Base-by-base conservation (phyloP, 768 basidiomycete genomes). In the Jaapia argillacea region DNA sequence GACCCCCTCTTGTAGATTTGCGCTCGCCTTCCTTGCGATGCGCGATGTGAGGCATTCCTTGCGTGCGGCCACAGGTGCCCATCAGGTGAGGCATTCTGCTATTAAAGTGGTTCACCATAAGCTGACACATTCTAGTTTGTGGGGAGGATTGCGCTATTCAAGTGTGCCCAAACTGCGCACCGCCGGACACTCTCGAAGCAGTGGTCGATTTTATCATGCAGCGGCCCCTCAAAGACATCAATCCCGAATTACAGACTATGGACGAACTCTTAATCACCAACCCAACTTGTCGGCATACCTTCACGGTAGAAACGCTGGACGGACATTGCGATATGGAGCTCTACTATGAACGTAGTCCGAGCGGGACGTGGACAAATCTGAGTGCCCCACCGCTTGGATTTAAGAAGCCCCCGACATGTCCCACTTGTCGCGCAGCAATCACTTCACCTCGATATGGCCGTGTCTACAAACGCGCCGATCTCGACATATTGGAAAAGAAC, bases 241-340 rank as follows among this genome's bases (percentile, higher is more conserved):
- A 68, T 3, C 58, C 61, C 4, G 61, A 69, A 14, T 40, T 48
- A 12, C 63, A 54, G 3, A 57, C 61, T 2, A 39, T 74, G 24
- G 73, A 76, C 46, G 71, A 77, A 27, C 55, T 75, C 7, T 51
- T 78, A 41, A 78, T 85, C 51, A 79, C 80, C 1, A 65, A 83
- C 33, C 74, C 75, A 0, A 60, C 60, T 14, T 85, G 84, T 53
- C 49, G 69, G 0, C 84, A 86, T 55, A 58, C 71, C 2, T 84
- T 86, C 55, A 85, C 84, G 0, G 72, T 82, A 13, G 81, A 81
- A 54, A 80, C 79, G 0, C 64, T 86, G 16, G 83, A 86, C 49
- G 82, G 80, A 0, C 61, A 68, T 35, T 76, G 72, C 48, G 53
- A 60, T 12, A 64, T 85, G 58, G 37, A 41, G 0, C 67, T 72